Evolutionary conservation across 2,329 filamentous ascomycete species (phyloP).

Genomic region (Tolypocladium nubicola): DNA sequence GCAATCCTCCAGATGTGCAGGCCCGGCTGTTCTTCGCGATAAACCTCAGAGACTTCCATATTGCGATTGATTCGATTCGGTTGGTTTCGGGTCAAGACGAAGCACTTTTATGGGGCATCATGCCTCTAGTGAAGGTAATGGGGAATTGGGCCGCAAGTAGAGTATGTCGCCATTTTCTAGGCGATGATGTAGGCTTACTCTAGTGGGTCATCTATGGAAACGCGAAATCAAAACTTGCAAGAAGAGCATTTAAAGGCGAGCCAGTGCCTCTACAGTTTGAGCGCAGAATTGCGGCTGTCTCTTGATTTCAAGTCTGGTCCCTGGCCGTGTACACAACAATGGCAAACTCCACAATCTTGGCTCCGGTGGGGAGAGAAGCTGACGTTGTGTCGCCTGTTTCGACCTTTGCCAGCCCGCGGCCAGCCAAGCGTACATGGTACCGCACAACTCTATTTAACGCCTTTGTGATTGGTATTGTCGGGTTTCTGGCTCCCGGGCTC

Average conservation of each 20-base stretch:
- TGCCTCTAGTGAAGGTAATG: not conserved
- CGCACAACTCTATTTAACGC: conserved; percentile 42
- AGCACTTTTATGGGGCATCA: not conserved
- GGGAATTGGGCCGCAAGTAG: not conserved
- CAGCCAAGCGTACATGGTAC: conserved; percentile 28
- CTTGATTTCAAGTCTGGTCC: no score
- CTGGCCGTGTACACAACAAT: not conserved
- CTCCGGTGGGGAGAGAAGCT: not conserved
- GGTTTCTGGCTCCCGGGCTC: conserved; percentile 37
- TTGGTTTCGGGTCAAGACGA: not conserved
- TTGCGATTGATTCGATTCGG: not conserved
- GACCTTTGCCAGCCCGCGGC: not conserved
- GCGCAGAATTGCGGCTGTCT: no score
- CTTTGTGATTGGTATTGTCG: conserved; percentile 41
- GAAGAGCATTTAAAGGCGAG: no score
- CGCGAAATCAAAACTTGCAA: not conserved
- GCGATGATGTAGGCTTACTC: not conserved
- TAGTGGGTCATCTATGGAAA: not conserved
- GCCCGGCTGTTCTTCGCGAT: not conserved
- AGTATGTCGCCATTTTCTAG: not conserved
- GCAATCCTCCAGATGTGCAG: not conserved
- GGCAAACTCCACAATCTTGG: not conserved
- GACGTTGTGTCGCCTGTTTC: not conserved
- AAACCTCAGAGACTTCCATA: not conserved
- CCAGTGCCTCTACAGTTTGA: no score